Evolutionary conservation across 768 basidiomycete species (phyloP).

Genomic region (Pilatotrama ljubarskyi): DNA sequence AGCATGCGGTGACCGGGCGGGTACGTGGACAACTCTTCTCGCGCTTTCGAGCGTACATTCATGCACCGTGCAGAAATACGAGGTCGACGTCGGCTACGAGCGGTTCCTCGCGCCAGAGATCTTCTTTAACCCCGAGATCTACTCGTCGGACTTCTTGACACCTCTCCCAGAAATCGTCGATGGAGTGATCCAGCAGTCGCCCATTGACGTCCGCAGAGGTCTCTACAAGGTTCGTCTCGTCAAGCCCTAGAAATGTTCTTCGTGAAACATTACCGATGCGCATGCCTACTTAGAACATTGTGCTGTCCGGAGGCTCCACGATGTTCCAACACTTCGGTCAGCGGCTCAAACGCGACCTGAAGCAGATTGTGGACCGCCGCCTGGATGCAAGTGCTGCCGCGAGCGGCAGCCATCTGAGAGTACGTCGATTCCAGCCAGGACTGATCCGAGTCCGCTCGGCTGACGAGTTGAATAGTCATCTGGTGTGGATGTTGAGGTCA

Average conservation of each 20-base stretch:
- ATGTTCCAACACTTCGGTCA: conserved; percentile 99
- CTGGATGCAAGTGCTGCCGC: conserved; percentile 74
- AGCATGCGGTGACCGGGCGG: conserved; percentile 89
- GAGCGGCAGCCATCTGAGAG: conserved; percentile 76
- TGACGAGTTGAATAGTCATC: conserved; percentile 61
- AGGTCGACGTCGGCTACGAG: conserved; percentile 94
- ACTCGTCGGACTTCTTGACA: conserved; percentile 95
- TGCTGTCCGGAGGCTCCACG: conserved; percentile 94
- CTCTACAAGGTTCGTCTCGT: conserved; percentile 77
- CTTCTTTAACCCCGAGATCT: conserved; percentile 99
- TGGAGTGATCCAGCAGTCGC: conserved; percentile 90
- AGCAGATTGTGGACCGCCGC: conserved; percentile 89
- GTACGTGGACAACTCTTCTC: conserved; percentile 43
- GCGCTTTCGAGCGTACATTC: not conserved
- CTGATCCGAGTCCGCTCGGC: not conserved
- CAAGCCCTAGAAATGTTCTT: not conserved
- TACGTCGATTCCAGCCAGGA: conserved; percentile 37
- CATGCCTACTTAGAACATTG: conserved; percentile 72
- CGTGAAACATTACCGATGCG: not conserved
- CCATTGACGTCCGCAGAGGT: conserved; percentile 95
- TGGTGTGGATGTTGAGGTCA: conserved; percentile 97
- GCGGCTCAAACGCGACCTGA: conserved; percentile 92
- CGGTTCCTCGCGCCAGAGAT: conserved; percentile 99
- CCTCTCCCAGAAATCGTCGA: conserved; percentile 97
- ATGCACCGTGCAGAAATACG: conserved; percentile 63